phyloP scores from a whole-genome alignment of 148 eudicot genomes.

The Cornus florida region DNA sequence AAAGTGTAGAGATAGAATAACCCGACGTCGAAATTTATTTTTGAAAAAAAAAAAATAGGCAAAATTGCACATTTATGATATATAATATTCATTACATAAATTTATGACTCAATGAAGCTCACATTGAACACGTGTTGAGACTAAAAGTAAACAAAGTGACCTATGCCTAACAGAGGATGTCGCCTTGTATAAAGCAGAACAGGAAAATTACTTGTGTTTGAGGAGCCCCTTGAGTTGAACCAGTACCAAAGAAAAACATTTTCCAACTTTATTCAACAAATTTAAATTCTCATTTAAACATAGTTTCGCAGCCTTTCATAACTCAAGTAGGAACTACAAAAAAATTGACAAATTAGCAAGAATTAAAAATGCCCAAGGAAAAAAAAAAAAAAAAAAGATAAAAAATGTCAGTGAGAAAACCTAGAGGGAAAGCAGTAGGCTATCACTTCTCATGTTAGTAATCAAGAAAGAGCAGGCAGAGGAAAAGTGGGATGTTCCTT shows the following conservation, averaged over 20 bases:
- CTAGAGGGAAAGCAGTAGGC: background rate
- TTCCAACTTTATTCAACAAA: background rate
- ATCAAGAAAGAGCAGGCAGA: slow-evolving; percentile 6
- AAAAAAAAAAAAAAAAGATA: background rate
- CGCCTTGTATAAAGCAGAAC: background rate
- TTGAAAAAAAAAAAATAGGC: background rate
- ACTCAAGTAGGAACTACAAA: background rate
- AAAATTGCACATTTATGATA: background rate
- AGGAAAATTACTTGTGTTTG: background rate
- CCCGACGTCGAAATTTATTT: too few species aligned
- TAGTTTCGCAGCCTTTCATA: too few species aligned
- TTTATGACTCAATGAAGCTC: background rate
- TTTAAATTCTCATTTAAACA: too few species aligned
- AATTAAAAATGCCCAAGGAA: background rate
- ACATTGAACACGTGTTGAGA: background rate
- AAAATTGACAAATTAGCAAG: background rate
- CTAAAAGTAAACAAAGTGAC: background rate
- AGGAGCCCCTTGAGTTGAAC: background rate
- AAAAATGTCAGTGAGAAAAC: background rate
- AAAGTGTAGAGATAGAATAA: too few species aligned
- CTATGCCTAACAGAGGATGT: background rate
- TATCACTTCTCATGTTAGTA: background rate
- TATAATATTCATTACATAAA: background rate
- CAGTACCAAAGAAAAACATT: background rate
- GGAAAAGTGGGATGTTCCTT: background rate